Evolutionary conservation across 441 rosid species (phyloP).

Genomic region (Populus hybrid): DNA sequence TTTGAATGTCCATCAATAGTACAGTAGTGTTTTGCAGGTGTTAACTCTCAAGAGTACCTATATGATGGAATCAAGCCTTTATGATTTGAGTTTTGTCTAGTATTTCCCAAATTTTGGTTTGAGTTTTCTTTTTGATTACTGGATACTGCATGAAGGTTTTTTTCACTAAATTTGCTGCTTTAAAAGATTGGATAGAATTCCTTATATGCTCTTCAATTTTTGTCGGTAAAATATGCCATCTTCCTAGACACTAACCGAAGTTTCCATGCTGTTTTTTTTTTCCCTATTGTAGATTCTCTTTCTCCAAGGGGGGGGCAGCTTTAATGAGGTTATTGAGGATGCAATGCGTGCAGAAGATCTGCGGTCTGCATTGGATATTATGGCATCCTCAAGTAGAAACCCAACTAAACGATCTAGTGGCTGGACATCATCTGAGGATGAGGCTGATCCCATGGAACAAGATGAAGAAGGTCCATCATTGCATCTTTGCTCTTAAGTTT

Average conservation of each 20-base stretch:
- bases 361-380: slow-evolving; percentile 48
- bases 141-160: background rate
- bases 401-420: slow-evolving; percentile 39
- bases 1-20: background rate
- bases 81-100: background rate
- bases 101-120: background rate
- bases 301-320: slow-evolving; percentile 54
- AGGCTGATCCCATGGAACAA: slow-evolving; percentile 68
- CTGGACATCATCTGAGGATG: slow-evolving; percentile 88
- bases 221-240: background rate
- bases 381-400: slow-evolving; percentile 65
- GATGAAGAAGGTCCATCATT: slow-evolving; percentile 57
- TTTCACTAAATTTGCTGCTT: background rate
- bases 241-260: background rate
- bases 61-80: background rate
- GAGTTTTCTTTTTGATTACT: background rate
- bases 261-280: background rate
- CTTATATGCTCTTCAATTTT: background rate
- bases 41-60: background rate
- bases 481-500: background rate
- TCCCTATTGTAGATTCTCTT: slow-evolving; percentile 37
- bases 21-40: slow-evolving; percentile 3
- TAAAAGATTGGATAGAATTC: background rate
- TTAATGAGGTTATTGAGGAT: slow-evolving; percentile 51
- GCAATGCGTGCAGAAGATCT: slow-evolving; percentile 59